A percentile compares a stretch with the other conserved stretches of the same genome.
Conservation (phyloP, 1,284 basidiomycete genomes). For the Sanghuangporus baumii region DNA sequence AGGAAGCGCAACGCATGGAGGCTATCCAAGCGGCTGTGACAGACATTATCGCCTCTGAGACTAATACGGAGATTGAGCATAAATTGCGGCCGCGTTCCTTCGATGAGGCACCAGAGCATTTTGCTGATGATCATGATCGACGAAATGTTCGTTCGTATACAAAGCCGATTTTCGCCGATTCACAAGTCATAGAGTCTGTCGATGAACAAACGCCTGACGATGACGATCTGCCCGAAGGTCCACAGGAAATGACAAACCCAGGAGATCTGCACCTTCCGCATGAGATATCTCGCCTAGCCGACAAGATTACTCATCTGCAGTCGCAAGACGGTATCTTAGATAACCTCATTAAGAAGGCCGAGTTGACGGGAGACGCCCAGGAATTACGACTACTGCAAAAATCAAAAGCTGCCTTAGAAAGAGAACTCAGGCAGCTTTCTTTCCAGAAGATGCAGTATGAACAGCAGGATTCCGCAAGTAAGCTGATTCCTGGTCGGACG, state of each 20-base stretch:
- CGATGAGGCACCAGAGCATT: slow-evolving; percentile 6
- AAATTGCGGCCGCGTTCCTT: slow-evolving; percentile 13
- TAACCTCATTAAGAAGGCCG: slow-evolving; percentile 87
- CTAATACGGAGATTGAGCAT: slow-evolving; percentile 32
- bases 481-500: slow-evolving; percentile 75
- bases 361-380: slow-evolving; percentile 84
- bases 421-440: slow-evolving; percentile 78
- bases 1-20: slow-evolving; percentile 77
- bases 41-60: slow-evolving; percentile 87
- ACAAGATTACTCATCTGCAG: slow-evolving; percentile 71
- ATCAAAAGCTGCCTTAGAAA: slow-evolving; percentile 74
- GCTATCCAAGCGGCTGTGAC: slow-evolving; percentile 92
- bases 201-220: slow-evolving; percentile 43
- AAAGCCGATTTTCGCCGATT: slow-evolving; percentile 17
- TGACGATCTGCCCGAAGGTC: slow-evolving; percentile 39
- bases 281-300: slow-evolving; percentile 72
- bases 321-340: slow-evolving; percentile 81
- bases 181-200: slow-evolving; percentile 34
- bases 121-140: slow-evolving; percentile 10
- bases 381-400: slow-evolving; percentile 80
- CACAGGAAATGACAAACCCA: slow-evolving; percentile 71
- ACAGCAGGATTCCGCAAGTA: slow-evolving; percentile 83
- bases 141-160: slow-evolving; percentile 6
- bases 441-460: slow-evolving; percentile 92
- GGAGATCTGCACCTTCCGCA: slow-evolving; percentile 82